Evolutionary conservation across 805 yeast genomes (phyloP).

Genomic region (Saccharomycopsis fermentans): DNA sequence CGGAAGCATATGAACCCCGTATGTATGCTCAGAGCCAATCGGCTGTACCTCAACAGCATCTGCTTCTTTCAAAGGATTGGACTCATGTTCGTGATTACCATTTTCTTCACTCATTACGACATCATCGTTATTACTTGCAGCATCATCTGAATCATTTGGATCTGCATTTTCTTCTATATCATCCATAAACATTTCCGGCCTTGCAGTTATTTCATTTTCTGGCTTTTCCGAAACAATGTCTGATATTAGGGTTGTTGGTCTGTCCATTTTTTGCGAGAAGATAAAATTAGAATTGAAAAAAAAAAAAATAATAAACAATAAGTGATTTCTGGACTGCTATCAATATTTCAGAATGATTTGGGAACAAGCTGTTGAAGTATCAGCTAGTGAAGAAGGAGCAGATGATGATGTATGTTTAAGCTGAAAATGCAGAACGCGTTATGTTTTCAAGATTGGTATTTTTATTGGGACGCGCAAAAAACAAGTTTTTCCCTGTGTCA

Average conservation of each 20-base stretch:
- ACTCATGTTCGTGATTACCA: not conserved
- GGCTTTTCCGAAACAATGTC: not conserved
- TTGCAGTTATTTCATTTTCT: not conserved
- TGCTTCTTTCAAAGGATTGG: not conserved
- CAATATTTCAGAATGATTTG: too few relatives aligned
- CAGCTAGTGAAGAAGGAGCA: too few relatives aligned
- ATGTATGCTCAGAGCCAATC: constrained; percentile 23
- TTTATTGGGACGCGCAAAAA: too few relatives aligned
- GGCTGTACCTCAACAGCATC: not conserved
- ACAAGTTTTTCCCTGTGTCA: too few relatives aligned
- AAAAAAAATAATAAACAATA: too few relatives aligned
- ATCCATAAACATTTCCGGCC: not conserved
- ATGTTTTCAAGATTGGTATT: too few relatives aligned
- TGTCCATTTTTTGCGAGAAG: not conserved
- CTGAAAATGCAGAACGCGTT: too few relatives aligned
- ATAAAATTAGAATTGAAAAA: too few relatives aligned
- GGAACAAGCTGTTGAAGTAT: too few relatives aligned
- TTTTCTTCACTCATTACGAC: not conserved
- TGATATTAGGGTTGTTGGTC: not conserved
- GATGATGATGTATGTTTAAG: too few relatives aligned
- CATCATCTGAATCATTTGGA: not conserved
- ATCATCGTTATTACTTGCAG: not conserved
- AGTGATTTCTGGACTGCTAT: too few relatives aligned
- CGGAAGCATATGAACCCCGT: constrained; percentile 37
- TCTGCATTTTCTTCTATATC: not conserved